A percentile compares a stretch with the other conserved stretches of the same genome.
phyloP scores from a whole-genome alignment of 352 stramenopile genomes.

The Thalassiosira sp. region DNA sequence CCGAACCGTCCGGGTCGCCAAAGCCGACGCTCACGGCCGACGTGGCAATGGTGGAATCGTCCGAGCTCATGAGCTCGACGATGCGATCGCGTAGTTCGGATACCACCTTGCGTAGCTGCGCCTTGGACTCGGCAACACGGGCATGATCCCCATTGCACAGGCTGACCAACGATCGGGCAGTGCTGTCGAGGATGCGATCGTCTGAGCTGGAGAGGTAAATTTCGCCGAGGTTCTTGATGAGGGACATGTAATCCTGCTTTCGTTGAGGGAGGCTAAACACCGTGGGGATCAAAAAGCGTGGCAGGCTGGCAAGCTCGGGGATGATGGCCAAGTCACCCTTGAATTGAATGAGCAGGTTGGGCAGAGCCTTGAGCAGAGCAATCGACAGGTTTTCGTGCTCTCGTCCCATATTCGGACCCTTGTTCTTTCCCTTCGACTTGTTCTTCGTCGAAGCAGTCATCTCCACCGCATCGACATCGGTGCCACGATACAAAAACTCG shows the following conservation, averaged over 20 bases:
- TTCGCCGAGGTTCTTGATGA: conserved; percentile 74
- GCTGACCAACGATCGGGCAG: conserved; percentile 50
- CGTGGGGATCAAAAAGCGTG: conserved; percentile 63
- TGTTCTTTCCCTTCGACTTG: conserved; percentile 27
- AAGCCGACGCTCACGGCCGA: conserved; percentile 25
- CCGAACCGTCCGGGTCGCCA: conserved; percentile 14
- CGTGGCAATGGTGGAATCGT: conserved; percentile 42
- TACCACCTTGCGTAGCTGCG: conserved; percentile 56
- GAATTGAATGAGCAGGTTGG: conserved; percentile 73
- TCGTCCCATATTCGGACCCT: conserved; percentile 13
- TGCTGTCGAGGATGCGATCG: conserved; percentile 62
- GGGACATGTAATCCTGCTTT: conserved; percentile 68
- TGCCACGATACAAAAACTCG: conserved; percentile 35
- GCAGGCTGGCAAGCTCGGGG: conserved; percentile 60
- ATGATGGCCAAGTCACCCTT: conserved; percentile 69
- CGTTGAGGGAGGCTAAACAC: conserved; percentile 69
- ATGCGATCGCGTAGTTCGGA: conserved; percentile 57
- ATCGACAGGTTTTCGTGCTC: conserved; percentile 63
- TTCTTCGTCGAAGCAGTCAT: conserved; percentile 4
- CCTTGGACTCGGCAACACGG: conserved; percentile 60
- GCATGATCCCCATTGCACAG: conserved; percentile 67
- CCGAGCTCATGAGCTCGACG: conserved; percentile 52
- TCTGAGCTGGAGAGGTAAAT: conserved; percentile 70
- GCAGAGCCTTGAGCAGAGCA: conserved; percentile 67
- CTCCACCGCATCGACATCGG: conserved; percentile 18